Base-by-base conservation (phyloP, 192 early-diverging fungal genomes). In the Entomortierella chlamydospora region DNA sequence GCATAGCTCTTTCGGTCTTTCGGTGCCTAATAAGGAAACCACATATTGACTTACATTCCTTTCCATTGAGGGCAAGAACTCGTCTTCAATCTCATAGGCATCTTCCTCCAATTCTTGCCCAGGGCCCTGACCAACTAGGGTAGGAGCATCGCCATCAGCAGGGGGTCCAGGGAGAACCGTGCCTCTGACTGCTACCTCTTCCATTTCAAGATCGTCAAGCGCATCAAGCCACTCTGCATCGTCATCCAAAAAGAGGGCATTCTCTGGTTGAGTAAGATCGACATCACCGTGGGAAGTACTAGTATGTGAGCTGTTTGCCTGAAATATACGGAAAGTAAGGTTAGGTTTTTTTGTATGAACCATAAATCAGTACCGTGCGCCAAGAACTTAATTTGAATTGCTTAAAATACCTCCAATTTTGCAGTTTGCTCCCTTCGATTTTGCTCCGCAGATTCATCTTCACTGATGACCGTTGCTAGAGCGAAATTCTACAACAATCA, bases 201-300 rank as follows among this genome's bases (percentile, higher is more conserved):
- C 74, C 56, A 70, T 70, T 3, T 78, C 74, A 7, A 78, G 33
- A n/a, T 78, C 74, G 26, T 68, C 67, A 13, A 78, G 26, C 10
- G 61, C 67, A 0, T 17, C 55, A 18, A 50, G 59, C 74, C 74
- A 78, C 13, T 78, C 61, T 8, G 22, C 61, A 41, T 78, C 74
- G 26, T 78, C 67, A 13, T 64, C 67, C 60, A 78, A 57, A 37
- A 64, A 69, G 0, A 70, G 30, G 0, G 74, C 74, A 31, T 78
- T 78, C 37, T 78, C 74, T 23, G 66, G 54, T 20, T 77, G 73
- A 0, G 73, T 57, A 6, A 76, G 43, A 33, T 68, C 73, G 42
- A 68, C 15, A 1, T 47, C 52, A 2, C n/a, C 23, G 25, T 64
- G 62, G 37, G 62, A 11, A 39, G 26, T n/a, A 15, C n/a, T 43